A percentile compares a stretch with the other conserved stretches of the same genome.
Evolutionary conservation across 1,284 basidiomycete genomes (phyloP).

Genomic region (Stereum hirsutum): DNA sequence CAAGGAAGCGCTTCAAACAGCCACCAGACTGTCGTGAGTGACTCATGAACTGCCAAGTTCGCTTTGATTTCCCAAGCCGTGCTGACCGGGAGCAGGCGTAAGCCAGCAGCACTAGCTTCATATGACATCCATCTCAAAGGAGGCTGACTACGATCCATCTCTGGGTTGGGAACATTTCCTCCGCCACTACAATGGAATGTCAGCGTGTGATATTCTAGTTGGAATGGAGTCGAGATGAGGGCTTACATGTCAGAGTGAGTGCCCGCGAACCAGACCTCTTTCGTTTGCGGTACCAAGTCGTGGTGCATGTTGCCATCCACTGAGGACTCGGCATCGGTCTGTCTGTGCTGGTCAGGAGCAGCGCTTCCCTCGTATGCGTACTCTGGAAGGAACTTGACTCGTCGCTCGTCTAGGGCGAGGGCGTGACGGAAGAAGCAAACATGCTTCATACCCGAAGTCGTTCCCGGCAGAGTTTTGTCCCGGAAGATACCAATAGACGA

Average conservation of each 20-base stretch:
- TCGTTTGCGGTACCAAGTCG: not conserved
- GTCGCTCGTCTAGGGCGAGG: constrained; percentile 18
- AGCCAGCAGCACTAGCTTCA: constrained; percentile 10
- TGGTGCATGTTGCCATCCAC: too few relatives aligned
- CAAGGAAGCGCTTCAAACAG: constrained; percentile 18
- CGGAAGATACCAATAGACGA: constrained; percentile 24
- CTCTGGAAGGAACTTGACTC: constrained; percentile 17
- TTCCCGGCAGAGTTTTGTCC: constrained; percentile 16
- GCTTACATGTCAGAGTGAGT: constrained; percentile 17
- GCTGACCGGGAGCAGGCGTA: constrained; percentile 2
- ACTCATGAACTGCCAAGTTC: constrained; percentile 10
- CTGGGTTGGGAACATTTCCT: constrained; percentile 11
- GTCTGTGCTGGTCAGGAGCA: too few relatives aligned
- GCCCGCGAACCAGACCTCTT: constrained; percentile 17
- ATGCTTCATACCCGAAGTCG: constrained; percentile 15
- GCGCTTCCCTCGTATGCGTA: too few relatives aligned
- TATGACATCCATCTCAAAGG: constrained; percentile 13
- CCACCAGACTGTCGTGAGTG: constrained; percentile 15
- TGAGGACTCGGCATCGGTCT: too few relatives aligned
- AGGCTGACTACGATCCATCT: constrained; percentile 5
- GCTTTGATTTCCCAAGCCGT: not conserved
- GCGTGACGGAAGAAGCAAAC: constrained; percentile 24
- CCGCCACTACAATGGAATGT: constrained; percentile 12
- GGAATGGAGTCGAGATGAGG: not conserved
- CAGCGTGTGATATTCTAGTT: not conserved